Conservation (phyloP, 1,139 yeast species). For the Taphrina flavorubra region DNA sequence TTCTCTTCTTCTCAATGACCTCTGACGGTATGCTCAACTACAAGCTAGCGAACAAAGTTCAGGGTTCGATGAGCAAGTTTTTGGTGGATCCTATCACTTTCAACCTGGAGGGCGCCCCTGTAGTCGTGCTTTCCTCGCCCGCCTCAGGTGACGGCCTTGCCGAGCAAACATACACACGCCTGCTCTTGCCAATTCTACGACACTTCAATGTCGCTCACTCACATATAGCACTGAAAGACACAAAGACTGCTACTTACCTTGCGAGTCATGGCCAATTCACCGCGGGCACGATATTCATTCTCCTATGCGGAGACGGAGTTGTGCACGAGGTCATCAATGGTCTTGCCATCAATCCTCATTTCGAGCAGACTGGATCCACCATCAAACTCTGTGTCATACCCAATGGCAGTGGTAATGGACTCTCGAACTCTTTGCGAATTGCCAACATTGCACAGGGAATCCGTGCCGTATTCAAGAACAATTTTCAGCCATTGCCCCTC, state of each 20-base stretch:
- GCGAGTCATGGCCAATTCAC: conserved; percentile 34
- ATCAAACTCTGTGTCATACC: conserved; percentile 35
- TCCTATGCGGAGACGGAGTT: conserved; percentile 35
- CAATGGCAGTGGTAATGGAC: conserved; percentile 33
- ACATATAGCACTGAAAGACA: conserved; percentile 30
- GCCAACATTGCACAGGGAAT: conserved; percentile 29
- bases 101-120: conserved; percentile 30
- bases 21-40: conserved; percentile 38
- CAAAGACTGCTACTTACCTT: conserved; percentile 30
- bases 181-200: conserved; percentile 32
- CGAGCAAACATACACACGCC: conserved; percentile 27
- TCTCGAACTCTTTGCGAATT: conserved; percentile 23
- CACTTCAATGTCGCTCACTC: conserved; percentile 36
- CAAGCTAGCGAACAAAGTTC: conserved; percentile 28
- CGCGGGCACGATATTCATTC: conserved; percentile 34
- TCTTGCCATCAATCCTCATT: conserved; percentile 30
- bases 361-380: conserved; percentile 7
- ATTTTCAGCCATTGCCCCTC: conserved; percentile 27
- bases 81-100: conserved; percentile 29
- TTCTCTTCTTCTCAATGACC: conserved; percentile 37
- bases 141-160: conserved; percentile 30
- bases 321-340: conserved; percentile 38
- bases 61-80: conserved; percentile 30
- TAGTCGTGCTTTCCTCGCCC: conserved; percentile 38
- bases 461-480: conserved; percentile 33